Evolutionary conservation across 164 flowering plant species (phyloP), one percentile per base, ranked within the genome.

Genomic region (Cinnamomum micranthum): DNA sequence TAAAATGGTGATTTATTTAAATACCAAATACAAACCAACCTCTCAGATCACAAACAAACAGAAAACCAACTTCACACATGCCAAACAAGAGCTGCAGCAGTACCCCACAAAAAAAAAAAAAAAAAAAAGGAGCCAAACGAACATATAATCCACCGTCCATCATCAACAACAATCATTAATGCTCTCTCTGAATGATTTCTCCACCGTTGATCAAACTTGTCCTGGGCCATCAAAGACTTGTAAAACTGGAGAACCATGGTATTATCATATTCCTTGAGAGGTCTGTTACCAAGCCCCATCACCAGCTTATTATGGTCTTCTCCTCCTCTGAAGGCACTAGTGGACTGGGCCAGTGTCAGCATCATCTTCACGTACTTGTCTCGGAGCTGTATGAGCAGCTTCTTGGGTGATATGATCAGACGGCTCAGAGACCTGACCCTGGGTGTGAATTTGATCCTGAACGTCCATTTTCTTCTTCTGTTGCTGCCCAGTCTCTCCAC

Each of bases 311-410:
- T 59, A 2, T 41, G 47, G 9, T 9, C 47, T 41, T 41, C 47
- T 41, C 86, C 84, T 12, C 74, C 27, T 4, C 27, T 47, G 47
- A 74, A 41, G 19, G 77, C 79, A 19, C 86, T 67, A 0, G 47
- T 41, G 23, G 94, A 78, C 31, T 78, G 83, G 0, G 97, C 88
- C 3, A 93, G 27, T 19, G 84, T 72, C 60, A 89, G 76, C 98
- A 93, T 92, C 90, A 91, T 83, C 6, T 81, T 89, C 71, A 90
- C 95, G 77, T 93, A 93, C 15, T 84, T 91, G 75, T 93, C 98
- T 2, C 97, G 80, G 3, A 93, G 80, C 75, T 87, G 75, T 0
- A 72, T 19, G 1, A 92, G 59, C 17, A 89, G 70, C 73, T 77
- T 88, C 88, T 84, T 89, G 0, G 91, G 88, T 2, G 88, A 80